A percentile compares a stretch with the other conserved stretches of the same genome.
Evolutionary conservation across 2,329 filamentous ascomycete species (phyloP).

Genomic region (Mycosphaerella arachidis): DNA sequence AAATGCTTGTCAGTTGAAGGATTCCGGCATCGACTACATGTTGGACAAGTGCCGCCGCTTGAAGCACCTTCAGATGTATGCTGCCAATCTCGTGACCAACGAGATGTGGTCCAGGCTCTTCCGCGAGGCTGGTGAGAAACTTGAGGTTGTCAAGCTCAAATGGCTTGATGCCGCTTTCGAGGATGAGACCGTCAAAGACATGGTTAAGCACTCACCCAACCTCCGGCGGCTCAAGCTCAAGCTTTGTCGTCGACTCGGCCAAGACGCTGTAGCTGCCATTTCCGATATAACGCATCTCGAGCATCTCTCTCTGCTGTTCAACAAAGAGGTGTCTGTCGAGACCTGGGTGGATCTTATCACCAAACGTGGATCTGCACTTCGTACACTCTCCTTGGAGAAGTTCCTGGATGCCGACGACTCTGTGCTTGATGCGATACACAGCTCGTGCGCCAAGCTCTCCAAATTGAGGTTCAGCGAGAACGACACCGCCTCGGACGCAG

Average conservation of each 20-base stretch:
- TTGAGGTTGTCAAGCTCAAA: conserved; percentile 71
- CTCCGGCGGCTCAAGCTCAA: conserved; percentile 74
- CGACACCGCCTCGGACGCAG: conserved; percentile 68
- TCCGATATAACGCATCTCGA: conserved; percentile 58
- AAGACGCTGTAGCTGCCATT: conserved; percentile 62
- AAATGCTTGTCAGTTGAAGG: conserved; percentile 89
- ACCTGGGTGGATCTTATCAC: conserved; percentile 59
- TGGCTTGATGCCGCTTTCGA: conserved; percentile 79
- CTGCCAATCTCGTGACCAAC: conserved; percentile 77
- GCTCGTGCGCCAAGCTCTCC: conserved; percentile 60
- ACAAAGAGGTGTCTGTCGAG: conserved; percentile 52
- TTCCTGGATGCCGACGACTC: conserved; percentile 64
- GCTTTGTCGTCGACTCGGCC: conserved; percentile 70
- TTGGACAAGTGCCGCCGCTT: conserved; percentile 65
- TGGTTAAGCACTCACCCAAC: conserved; percentile 62
- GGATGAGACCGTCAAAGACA: conserved; percentile 60
- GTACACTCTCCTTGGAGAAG: conserved; percentile 70
- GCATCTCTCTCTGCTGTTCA: conserved; percentile 70
- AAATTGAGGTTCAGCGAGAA: conserved; percentile 83
- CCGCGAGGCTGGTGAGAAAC: conserved; percentile 56
- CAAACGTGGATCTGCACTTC: conserved; percentile 60
- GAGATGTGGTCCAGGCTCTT: conserved; percentile 70
- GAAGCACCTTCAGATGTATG: conserved; percentile 72
- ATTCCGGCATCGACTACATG: conserved; percentile 76
- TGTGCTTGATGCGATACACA: conserved; percentile 66